A percentile compares a stretch with the other conserved stretches of the same genome.
phyloP scores from a whole-genome alignment of 805 yeast species.

The Cyberlindnera meyerae region DNA sequence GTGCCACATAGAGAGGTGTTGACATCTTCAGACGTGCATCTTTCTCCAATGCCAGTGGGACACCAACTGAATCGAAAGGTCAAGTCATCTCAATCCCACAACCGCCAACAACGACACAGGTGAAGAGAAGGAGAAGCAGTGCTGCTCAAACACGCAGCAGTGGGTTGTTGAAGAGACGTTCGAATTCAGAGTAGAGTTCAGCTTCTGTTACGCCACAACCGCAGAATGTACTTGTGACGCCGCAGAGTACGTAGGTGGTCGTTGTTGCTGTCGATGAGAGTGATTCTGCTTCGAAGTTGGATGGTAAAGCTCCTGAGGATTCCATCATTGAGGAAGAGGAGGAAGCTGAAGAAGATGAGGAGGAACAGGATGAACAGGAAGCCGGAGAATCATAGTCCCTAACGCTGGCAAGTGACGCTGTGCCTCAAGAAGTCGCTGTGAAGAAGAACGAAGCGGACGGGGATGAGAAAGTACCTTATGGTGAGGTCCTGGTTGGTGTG shows the following conservation, averaged over 20 bases:
- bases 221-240: conserved; percentile 3
- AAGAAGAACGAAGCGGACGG: conserved; percentile 11
- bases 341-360: conserved; percentile 7
- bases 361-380: too few species aligned
- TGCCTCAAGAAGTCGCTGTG: conserved; percentile 4
- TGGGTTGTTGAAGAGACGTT: conserved; percentile 7
- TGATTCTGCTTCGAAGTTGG: conserved; percentile 3
- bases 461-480: not conserved
- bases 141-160: conserved; percentile 1
- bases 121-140: conserved; percentile 13
- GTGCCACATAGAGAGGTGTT: conserved; percentile 28
- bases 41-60: conserved; percentile 1
- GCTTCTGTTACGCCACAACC: conserved; percentile 3
- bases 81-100: conserved; percentile 29
- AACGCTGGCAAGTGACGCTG: not conserved
- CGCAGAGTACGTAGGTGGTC: conserved; percentile 13
- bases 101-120: conserved; percentile 2
- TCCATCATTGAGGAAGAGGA: conserved; percentile 5
- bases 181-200: conserved; percentile 2
- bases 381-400: too few species aligned
- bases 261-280: not conserved
- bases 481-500: not conserved
- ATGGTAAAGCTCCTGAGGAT: conserved; percentile 10
- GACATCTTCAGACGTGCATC: conserved; percentile 29
- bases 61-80: conserved; percentile 4